Base-by-base conservation (phyloP, 495 filamentous ascomycete genomes). In the Aspergillus hancockii region DNA sequence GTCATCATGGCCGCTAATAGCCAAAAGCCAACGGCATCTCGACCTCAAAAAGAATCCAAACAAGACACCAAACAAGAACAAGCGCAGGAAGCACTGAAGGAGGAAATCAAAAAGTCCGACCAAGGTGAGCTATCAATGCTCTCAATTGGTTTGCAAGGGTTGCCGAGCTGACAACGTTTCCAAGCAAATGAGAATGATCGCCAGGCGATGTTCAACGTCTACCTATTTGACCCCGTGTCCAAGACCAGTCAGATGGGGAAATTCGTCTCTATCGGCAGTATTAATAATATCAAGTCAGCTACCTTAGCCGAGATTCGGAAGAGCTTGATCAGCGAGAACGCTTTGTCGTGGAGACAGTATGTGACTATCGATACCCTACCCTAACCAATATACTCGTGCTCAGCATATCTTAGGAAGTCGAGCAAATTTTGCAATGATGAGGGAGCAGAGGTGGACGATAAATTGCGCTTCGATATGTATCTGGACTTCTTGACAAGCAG, bases 361-460 rank as follows among this genome's bases (percentile, higher is more conserved):
- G 31, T 23, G 8, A 9, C 40, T 8, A 3, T 51, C 25, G 25
- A 28, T 31, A 28, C 7, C 2, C 7, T 23, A 1, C 1, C 4
- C n/a, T 21, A 4, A 12, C 16, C 8, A 36, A 5, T 7, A 19
- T 49, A 31, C 54, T 56, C 8, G 21, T 18, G 1, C 4, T 2
- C 4, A 46, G 0, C 16, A 13, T 22, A 52, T 49, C 36, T 49
- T 52, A 1, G 25, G 7, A 28, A 28, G 25, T 58, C 32, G 49
- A 58, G 56, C 43, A 16, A 32, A 3, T 52, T 58, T 16, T 51
- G 45, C 36, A 58, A 58, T 32, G 47, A 58, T n/a, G 32, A 46
- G 0, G 56, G 49, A 5, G 56, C 34, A 14, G 51, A 52, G n/a
- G 32, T 58, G 1, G 2, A 10, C 0, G 56, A 58, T 9, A 45